Evolutionary conservation across 257 asterid genomes (phyloP), one percentile per base, ranked within the genome.

Genomic region (Penstemon barbatus): DNA sequence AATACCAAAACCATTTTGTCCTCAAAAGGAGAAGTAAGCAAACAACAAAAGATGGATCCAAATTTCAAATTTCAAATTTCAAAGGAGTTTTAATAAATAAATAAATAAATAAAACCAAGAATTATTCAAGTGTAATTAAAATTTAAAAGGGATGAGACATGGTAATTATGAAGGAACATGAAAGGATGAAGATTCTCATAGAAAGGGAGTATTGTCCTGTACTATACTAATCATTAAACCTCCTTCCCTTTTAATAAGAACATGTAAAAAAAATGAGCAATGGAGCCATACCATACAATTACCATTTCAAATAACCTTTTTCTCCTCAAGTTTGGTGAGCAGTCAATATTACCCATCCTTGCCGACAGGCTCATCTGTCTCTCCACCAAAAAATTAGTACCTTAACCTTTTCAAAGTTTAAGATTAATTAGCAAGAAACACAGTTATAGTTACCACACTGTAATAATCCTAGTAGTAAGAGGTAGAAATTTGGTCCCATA

Each of bases 311-410:
- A 61, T 55, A 63, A 13, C 64, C 55, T 25, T 74, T 80, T 72
- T 72, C 74, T 52, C 41, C 68, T 71, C 55, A 19, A 57, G 75
- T 83, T 80, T 73, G 88, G 88, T 84, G 77, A 84, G 85, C 66
- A 65, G 86, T 82, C 85, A 71, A 46, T 71, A 51, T 67, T 71
- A 68, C 54, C 78, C 61, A 55, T 71, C 57, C 66, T 63, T 57
- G 68, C 72, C 70, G 70, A 68, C 77, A 77, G 41, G 61, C 49
- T 66, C 45, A 39, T 66, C 67, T 67, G 66, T 68, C 69, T 18
- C 50, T 70, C 65, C 78, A 71, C 56, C 77, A 45, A 61, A 70
- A 62, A 33, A 46, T 53, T 0, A 37, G 61, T 65, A 61, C 68
- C 75, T 57, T 74, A 57, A 48, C 1, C 33, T 25, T 25, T 25